phyloP scores from a whole-genome alignment of 768 basidiomycete genomes.

The Lactarius trivialis region DNA sequence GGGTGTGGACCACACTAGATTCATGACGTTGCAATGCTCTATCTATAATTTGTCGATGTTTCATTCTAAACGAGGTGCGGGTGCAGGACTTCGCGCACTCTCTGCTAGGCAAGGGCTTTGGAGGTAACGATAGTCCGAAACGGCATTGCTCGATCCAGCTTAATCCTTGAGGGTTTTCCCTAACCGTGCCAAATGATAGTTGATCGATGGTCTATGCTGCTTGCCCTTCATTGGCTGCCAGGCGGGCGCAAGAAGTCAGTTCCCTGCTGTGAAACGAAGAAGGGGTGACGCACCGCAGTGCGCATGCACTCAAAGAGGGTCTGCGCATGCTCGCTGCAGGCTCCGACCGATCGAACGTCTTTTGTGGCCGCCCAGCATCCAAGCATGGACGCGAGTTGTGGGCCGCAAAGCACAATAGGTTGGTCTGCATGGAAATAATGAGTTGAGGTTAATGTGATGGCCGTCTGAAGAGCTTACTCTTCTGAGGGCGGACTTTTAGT shows the following conservation, averaged over 20 bases:
- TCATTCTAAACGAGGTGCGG: neutral
- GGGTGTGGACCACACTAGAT: conserved; percentile 24
- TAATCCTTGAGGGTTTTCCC: conserved; percentile 56
- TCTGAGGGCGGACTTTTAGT: conserved; percentile 72
- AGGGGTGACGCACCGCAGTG: conserved; percentile 56
- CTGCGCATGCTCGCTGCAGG: conserved; percentile 55
- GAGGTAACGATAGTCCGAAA: neutral
- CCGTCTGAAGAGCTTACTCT: conserved; percentile 43
- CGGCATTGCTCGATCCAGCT: neutral
- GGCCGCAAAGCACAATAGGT: conserved; percentile 47
- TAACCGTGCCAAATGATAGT: conserved; percentile 82
- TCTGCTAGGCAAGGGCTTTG: neutral
- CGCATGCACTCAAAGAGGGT: conserved; percentile 77
- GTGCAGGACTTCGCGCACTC: neutral
- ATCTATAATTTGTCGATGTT: neutral
- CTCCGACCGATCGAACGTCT: conserved; percentile 48
- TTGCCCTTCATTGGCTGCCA: conserved; percentile 62
- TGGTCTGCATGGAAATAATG: conserved; percentile 38
- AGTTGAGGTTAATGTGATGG: no score
- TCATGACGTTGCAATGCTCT: neutral
- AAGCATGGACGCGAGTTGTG: conserved; percentile 72
- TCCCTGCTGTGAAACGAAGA: conserved; percentile 1
- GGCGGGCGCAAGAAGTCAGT: conserved; percentile 1
- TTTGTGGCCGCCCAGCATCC: conserved; percentile 77
- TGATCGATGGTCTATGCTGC: conserved; percentile 69